Base-by-base conservation (phyloP, 140 eudicot genomes). In the Erigeron philadelphicus region DNA sequence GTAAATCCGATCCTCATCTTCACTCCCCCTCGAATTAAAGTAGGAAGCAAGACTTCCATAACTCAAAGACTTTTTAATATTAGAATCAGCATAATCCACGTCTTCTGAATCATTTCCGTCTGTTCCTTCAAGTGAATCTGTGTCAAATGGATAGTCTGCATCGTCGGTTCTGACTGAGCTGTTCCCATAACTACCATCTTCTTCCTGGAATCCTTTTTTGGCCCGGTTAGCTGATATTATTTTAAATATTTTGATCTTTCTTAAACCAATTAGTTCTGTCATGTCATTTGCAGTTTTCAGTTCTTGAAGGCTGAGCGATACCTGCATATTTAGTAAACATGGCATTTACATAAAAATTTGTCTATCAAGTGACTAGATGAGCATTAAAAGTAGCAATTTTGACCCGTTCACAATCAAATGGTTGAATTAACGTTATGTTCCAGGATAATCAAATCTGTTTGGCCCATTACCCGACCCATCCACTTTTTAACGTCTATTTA, bases 151-250 rank as follows among this genome's bases (percentile, higher is more conserved):
- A 75, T 77, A 78, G 45, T 76, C 86, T 8, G 74, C 71, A 74
- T 79, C 83, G 67, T 85, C 88, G 11, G 85, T 80, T 72, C 78
- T 81, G 65, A 67, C 80, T 5, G 88, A 79, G 71, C 76, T 78
- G 79, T 81, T 85, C 8, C 86, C 86, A 65, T 84, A 82, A 66
- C 88, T 87, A 58, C 84, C 78, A 43, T 80, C 93, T 64, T 84
- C 87, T 56, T 81, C 95, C 56, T 13, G 83, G 46, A 72, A 23
- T 17, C 83, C 58, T 71, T 71, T 86, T 63, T 82, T 86, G 9
- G 75, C 59, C 67, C 76, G 76, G 47, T 69, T 80, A 43, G 82
- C 42, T 8, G 86, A 75, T 35, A 84, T 54, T 45, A 72, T 84
- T 15, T 68, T 80, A 50, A 84, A 78, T 23, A 81, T 79, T 56